Evolutionary conservation across 2,329 filamentous ascomycete species (phyloP).

Genomic region (Aspergillus pseudoviridinutans): DNA sequence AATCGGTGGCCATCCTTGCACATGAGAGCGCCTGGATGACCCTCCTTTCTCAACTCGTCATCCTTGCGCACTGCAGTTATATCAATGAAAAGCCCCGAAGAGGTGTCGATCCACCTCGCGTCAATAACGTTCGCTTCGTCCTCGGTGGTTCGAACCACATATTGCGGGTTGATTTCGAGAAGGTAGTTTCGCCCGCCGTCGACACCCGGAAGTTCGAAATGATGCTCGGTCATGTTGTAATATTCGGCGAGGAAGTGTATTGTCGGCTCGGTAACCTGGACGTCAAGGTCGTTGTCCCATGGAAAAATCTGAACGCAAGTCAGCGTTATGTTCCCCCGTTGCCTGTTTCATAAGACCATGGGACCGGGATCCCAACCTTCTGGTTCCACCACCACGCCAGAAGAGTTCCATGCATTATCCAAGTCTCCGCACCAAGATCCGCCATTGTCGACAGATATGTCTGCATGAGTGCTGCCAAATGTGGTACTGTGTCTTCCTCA

Average conservation of each 20-base stretch:
- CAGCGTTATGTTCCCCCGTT: conserved; percentile 4
- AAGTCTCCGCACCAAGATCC: conserved; percentile 55
- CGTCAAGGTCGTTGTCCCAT: conserved; percentile 60
- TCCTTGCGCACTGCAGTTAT: conserved; percentile 55
- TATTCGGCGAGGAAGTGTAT: conserved; percentile 55
- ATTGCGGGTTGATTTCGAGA: conserved; percentile 58
- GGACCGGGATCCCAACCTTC: conserved; percentile 30
- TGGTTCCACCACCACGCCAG: conserved; percentile 63
- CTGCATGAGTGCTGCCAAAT: conserved; percentile 51
- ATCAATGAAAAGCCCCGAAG: conserved; percentile 59
- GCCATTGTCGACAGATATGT: conserved; percentile 56
- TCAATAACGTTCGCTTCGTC: conserved; percentile 57
- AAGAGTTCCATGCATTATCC: conserved; percentile 61
- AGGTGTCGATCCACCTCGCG: conserved; percentile 58
- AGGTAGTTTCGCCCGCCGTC: conserved; percentile 45
- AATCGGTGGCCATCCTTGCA: conserved; percentile 58
- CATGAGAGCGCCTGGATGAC: conserved; percentile 44
- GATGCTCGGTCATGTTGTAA: conserved; percentile 61
- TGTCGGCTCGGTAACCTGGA: conserved; percentile 53
- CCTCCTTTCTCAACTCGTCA: conserved; percentile 33
- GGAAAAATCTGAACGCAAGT: conserved; percentile 47
- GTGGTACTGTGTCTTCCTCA: conserved; percentile 44
- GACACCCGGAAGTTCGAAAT: conserved; percentile 38
- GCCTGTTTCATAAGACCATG: neutral
- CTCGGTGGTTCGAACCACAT: conserved; percentile 39